Evolutionary conservation across 176 grass and related monocot genomes (phyloP).

Genomic region (Carex myosuroides): DNA sequence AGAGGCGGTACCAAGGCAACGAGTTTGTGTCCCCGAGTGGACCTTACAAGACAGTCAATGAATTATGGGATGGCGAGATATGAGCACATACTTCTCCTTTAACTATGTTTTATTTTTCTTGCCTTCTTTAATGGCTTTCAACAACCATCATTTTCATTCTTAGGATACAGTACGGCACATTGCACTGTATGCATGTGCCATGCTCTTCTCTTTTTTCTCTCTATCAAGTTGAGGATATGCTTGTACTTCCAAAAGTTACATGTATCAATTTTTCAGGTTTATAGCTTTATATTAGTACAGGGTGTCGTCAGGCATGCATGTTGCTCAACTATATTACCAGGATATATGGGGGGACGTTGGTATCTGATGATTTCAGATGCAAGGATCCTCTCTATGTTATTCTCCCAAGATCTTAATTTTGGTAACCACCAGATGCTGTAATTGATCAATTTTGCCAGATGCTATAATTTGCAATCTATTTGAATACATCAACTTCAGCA

Average conservation of each 20-base stretch:
- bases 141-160: background rate
- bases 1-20: conserved; percentile 13
- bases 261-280: background rate
- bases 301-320: background rate
- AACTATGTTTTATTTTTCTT: background rate
- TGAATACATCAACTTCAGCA: background rate
- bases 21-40: conserved; percentile 32
- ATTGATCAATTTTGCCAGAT: background rate
- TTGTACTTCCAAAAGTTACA: background rate
- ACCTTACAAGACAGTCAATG: conserved; percentile 43
- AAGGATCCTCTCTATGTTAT: background rate
- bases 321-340: background rate
- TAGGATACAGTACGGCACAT: background rate
- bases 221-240: background rate
- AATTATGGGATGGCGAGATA: conserved; percentile 64
- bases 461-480: background rate
- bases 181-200: background rate
- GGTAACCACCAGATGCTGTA: background rate
- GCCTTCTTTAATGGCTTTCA: background rate
- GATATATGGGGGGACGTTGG: background rate
- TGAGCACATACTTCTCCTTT: conserved; percentile 20
- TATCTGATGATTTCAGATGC: background rate
- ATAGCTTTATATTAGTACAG: background rate
- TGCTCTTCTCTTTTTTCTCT: background rate
- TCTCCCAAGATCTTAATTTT: background rate